Evolutionary conservation across 2,329 filamentous ascomycete genomes (phyloP), one percentile per base, ranked within the genome.

Genomic region (Aspergillus aculeatinus): DNA sequence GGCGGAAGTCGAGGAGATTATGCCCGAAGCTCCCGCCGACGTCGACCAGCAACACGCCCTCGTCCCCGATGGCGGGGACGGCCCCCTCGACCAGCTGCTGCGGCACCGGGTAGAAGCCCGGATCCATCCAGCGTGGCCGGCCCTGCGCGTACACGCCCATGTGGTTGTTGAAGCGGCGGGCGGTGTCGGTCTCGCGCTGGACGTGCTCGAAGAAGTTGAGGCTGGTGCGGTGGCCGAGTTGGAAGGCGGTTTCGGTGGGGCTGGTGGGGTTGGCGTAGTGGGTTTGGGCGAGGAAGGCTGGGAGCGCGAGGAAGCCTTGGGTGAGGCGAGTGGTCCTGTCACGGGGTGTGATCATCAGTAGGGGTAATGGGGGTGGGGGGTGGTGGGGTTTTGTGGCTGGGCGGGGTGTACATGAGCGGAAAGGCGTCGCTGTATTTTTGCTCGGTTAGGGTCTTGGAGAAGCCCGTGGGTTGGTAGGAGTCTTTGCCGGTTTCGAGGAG

Each of bases 11-110:
- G 2, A 65, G 62, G 5, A 80, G 58, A 60, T 81, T 75, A 59
- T 81, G 77, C 5, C 80, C 79, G 0, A 74, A 53, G 33, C 72
- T 70, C 3, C 79, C 80, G 9, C 78, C 80, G 1, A 82, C 69
- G 60, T 82, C 80, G 2, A 82, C 78, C 2, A 77, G 58, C 1
- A 74, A 64, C 7, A 73, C 69, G 27, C 65, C 67, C 0, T 69
- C 53, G 0, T 55, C 39, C 2, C 39, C 53, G 1, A 60, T 39
- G 5, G 57, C 29, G 1, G 56, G 5, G 1, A 58, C 66, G n/a
- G 66, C 33, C 1, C 55, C 4, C 0, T 60, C 66, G 25, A 66
- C 16, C 21, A 70, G 58, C 5, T 72, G 58, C 2, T 57, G 54
- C 5, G 64, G 48, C 1, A 73, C 68, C 6, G 70, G 65, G 50